These are phyloP conservation scores for Ophiostoma ips DNA, from an alignment of 2,329 filamentous ascomycete genomes.

Conservation along the genomic window DNA sequence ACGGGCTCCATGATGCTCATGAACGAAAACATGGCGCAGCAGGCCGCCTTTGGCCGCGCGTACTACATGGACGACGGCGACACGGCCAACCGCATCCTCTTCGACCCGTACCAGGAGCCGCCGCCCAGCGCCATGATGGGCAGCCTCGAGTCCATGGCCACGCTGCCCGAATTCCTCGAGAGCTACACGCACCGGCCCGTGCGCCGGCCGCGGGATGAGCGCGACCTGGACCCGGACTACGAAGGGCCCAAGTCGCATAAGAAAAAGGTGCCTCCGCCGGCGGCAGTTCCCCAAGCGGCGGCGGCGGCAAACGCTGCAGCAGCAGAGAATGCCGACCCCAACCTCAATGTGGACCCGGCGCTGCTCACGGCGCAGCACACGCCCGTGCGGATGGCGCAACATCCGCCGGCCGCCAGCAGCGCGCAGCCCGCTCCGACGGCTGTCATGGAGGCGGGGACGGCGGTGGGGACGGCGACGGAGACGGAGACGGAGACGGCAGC, in stretches of 20 bases:
- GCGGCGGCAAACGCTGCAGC: conserved; percentile 12
- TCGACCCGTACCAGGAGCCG: conserved; percentile 43
- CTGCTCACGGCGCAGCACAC: conserved; percentile 20
- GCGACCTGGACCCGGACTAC: conserved; percentile 42
- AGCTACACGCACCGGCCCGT: conserved; percentile 40
- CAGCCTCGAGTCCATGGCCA: conserved; percentile 26
- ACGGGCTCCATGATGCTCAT: conserved; percentile 2
- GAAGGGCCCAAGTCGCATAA: conserved; percentile 27
- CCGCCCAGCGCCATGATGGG: conserved; percentile 28
- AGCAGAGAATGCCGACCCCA: conserved; percentile 16
- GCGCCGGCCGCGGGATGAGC: conserved; percentile 36
- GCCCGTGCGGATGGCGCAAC: no score
- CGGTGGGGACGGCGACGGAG: no score
- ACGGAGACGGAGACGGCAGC: no score
- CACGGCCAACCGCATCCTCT: conserved; percentile 42
- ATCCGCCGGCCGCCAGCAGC: no score
- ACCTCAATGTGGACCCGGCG: conserved; percentile 39
- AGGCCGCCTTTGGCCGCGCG: conserved; percentile 38
- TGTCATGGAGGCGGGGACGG: background rate
- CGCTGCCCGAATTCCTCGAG: conserved; percentile 40
- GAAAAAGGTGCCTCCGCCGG: conserved; percentile 22
- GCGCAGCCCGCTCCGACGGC: background rate
- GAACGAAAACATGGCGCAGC: no score
- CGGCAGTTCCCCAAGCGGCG: conserved; percentile 15
- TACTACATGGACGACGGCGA: conserved; percentile 50